Conservation (phyloP, 2,329 filamentous ascomycete genomes). For the Pseudogymnoascus sp. region DNA sequence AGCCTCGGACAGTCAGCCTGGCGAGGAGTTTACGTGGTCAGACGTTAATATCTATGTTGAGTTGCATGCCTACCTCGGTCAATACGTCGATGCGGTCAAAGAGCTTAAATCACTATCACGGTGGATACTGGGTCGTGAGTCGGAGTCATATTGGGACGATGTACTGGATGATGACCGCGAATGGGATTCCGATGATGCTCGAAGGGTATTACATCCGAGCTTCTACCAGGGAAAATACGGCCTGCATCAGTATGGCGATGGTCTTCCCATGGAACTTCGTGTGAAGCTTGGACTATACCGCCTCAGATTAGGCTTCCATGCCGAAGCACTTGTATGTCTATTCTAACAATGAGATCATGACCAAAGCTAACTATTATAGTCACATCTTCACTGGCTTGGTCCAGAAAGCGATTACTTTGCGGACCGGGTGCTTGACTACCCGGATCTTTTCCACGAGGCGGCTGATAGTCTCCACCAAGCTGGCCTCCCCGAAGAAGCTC, state of each 20-base stretch:
- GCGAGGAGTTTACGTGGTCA: constrained; percentile 50
- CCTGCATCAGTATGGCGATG: constrained; percentile 57
- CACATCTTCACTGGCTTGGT: constrained; percentile 63
- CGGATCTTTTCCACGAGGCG: constrained; percentile 70
- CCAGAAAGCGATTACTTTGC: constrained; percentile 46
- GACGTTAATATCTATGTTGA: constrained; percentile 82
- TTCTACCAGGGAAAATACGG: constrained; percentile 51
- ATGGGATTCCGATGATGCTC: constrained; percentile 69
- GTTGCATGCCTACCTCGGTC: constrained; percentile 58
- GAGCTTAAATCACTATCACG: constrained; percentile 66
- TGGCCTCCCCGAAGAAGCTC: constrained; percentile 45
- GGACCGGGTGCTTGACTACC: constrained; percentile 54
- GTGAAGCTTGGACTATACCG: constrained; percentile 78
- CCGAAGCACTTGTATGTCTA: constrained; percentile 63
- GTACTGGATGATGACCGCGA: constrained; percentile 71
- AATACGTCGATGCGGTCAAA: constrained; percentile 57
- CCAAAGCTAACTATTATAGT: constrained; percentile 32
- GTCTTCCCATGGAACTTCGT: constrained; percentile 73
- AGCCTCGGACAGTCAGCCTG: constrained; percentile 11
- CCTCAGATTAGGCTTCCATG: constrained; percentile 57
- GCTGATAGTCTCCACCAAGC: constrained; percentile 49
- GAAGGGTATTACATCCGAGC: constrained; percentile 53
- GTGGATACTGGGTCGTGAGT: constrained; percentile 70
- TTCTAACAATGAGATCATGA: neutral
- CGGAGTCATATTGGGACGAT: constrained; percentile 71